Percentiles rank a stretch among this genome's conserved stretches.
phyloP scores from a whole-genome alignment of 1,284 basidiomycete genomes.

The Phylloporus sp. region DNA sequence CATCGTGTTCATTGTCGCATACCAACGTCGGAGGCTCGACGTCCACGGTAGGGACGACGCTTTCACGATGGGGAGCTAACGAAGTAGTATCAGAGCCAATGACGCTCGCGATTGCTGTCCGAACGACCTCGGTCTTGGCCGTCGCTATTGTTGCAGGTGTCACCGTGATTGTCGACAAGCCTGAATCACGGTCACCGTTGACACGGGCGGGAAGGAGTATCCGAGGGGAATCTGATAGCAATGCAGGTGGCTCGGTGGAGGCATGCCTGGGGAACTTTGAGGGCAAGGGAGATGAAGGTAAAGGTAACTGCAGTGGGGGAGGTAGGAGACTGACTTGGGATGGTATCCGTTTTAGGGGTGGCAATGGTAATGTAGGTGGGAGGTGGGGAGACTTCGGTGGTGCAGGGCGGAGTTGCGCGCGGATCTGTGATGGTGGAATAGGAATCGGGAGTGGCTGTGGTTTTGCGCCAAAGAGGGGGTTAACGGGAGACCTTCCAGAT shows the following conservation, averaged over 20 bases:
- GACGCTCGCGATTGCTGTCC: conserved; percentile 52
- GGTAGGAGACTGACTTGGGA: conserved; percentile 18
- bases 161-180: conserved; percentile 53
- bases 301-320: conserved; percentile 12
- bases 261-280: conserved; percentile 1
- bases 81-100: conserved; percentile 36
- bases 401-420: conserved; percentile 34
- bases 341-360: conserved; percentile 22
- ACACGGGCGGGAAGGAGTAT: conserved; percentile 19
- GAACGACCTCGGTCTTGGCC: conserved; percentile 41
- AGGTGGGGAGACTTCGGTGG: conserved; percentile 26
- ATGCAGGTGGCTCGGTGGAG: conserved; percentile 4
- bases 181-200: conserved; percentile 47
- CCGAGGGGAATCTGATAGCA: conserved; percentile 17
- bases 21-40: conserved; percentile 2
- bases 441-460: conserved; percentile 34
- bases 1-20: conserved; percentile 1
- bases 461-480: conserved; percentile 25
- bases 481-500: conserved; percentile 32
- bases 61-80: conserved; percentile 21
- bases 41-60: conserved; percentile 12
- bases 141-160: conserved; percentile 50
- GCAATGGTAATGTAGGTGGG: conserved; percentile 25
- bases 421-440: conserved; percentile 35
- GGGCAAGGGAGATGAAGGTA: conserved; percentile 17